These are phyloP conservation scores for Helenozyma rhizophorensis DNA, from an alignment of 805 yeast species.

Conservation along the genomic window DNA sequence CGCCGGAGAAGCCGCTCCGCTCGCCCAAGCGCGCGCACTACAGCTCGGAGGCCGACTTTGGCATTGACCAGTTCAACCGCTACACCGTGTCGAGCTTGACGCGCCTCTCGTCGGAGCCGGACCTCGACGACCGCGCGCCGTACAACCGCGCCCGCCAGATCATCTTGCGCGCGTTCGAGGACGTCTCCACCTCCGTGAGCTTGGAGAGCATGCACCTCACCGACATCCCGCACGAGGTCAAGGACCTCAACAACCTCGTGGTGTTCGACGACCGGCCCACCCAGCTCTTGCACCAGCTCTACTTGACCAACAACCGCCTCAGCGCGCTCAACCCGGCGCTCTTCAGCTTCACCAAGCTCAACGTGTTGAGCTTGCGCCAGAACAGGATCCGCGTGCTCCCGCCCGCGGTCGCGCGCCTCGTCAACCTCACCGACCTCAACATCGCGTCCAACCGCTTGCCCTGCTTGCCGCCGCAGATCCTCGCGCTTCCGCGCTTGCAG, in stretches of 20 bases:
- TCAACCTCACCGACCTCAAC: slow-evolving; percentile 46
- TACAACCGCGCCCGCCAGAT: slow-evolving; percentile 33
- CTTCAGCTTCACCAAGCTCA: slow-evolving; percentile 46
- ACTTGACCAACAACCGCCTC: slow-evolving; percentile 47
- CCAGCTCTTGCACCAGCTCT: slow-evolving; percentile 39
- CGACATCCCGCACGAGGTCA: slow-evolving; percentile 53
- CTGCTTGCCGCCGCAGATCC: slow-evolving; percentile 49
- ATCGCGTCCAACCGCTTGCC: slow-evolving; percentile 47
- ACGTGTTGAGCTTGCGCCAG: slow-evolving; percentile 49
- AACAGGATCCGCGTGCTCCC: slow-evolving; percentile 29
- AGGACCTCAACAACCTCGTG: slow-evolving; percentile 54
- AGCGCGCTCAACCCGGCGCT: slow-evolving; percentile 46
- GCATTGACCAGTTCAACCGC: slow-evolving; percentile 46
- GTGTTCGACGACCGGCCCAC: slow-evolving; percentile 27
- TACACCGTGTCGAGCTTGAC: slow-evolving; percentile 25
- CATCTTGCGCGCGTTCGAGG: slow-evolving; percentile 46
- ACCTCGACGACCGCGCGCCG: slow-evolving; percentile 16
- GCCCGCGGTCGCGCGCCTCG: slow-evolving; percentile 14
- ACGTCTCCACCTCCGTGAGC: slow-evolving; percentile 38
- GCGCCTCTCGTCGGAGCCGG: slow-evolving; percentile 31
- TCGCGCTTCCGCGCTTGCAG: slow-evolving; percentile 39
- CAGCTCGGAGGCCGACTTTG: slow-evolving; percentile 44
- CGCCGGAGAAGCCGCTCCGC: slow-evolving; percentile 19
- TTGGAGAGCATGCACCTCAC: slow-evolving; percentile 45
- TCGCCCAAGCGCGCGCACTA: slow-evolving; percentile 3